phyloP scores from a whole-genome alignment of 208 protist genomes.

The Zelonia costaricensis region DNA sequence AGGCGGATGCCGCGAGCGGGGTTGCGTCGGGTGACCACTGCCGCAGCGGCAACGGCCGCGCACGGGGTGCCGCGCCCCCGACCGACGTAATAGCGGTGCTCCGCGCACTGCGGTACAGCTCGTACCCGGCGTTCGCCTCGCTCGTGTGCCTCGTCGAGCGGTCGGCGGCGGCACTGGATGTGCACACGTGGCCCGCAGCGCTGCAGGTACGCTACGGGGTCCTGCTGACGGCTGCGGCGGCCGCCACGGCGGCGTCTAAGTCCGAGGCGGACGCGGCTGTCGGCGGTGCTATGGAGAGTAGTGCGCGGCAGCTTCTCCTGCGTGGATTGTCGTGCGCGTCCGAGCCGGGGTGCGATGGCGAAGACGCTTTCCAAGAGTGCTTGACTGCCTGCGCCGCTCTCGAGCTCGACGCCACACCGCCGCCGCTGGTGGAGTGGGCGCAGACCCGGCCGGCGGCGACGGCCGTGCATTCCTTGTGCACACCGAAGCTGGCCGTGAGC shows the following conservation, averaged over 20 bases:
- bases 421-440: conserved; percentile 12
- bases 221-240: conserved; percentile 15
- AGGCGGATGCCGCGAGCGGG: neutral
- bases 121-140: conserved; percentile 24
- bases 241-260: conserved; percentile 1
- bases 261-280: conserved; percentile 1
- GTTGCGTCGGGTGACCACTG: conserved; percentile 1
- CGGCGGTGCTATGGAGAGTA: neutral
- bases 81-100: conserved; percentile 10
- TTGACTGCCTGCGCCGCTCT: conserved; percentile 22
- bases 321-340: neutral
- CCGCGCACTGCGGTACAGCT: conserved; percentile 27
- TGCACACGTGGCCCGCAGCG: too few relatives aligned
- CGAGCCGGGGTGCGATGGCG: neutral
- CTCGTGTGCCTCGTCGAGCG: conserved; percentile 17
- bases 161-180: conserved; percentile 16
- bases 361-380: conserved; percentile 24
- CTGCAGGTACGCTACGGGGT: conserved; percentile 22
- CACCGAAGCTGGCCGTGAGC: conserved; percentile 35
- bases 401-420: neutral
- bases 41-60: neutral
- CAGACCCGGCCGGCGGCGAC: neutral
- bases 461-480: conserved; percentile 39
- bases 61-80: too few relatives aligned
- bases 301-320: conserved; percentile 5